phyloP scores from a whole-genome alignment of 73 alveolate species.

The Loxodes magnus region DNA sequence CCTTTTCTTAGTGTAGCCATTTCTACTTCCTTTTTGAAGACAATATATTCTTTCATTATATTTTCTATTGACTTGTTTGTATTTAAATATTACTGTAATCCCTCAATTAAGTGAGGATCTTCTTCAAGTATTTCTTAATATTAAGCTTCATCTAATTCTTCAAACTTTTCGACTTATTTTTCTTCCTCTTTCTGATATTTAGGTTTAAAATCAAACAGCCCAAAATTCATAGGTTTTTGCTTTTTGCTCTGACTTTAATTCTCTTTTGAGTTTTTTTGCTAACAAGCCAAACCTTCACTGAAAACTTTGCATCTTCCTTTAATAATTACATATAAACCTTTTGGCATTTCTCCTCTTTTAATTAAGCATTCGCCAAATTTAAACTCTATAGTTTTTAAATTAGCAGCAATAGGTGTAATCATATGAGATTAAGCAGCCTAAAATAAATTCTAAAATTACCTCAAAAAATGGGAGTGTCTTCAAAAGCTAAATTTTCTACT shows the following conservation, averaged over 20 bases:
- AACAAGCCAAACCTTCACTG: slow-evolving; percentile 3
- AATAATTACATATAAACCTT: slow-evolving; percentile 6
- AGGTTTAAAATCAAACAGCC: background rate
- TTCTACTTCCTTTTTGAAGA: background rate
- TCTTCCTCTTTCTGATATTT: background rate
- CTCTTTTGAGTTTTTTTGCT: background rate
- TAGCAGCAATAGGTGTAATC: slow-evolving; percentile 9
- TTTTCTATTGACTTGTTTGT: background rate
- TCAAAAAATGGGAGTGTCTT: slow-evolving; percentile 7
- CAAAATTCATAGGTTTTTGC: background rate
- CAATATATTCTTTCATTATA: background rate
- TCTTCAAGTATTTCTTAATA: background rate
- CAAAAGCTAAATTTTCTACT: slow-evolving; percentile 1
- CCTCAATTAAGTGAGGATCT: background rate
- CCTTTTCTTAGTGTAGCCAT: background rate
- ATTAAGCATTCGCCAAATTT: background rate
- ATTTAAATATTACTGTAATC: background rate
- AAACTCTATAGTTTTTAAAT: background rate
- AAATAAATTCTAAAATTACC: background rate
- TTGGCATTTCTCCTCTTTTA: slow-evolving; percentile 11
- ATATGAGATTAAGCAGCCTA: too few relatives aligned
- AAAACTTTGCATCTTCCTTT: slow-evolving; percentile 16
- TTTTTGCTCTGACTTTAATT: background rate
- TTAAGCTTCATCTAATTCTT: background rate
- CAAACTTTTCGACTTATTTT: background rate